Base-by-base conservation (phyloP, 2,329 filamentous ascomycete genomes). In the Fusarium sp. region DNA sequence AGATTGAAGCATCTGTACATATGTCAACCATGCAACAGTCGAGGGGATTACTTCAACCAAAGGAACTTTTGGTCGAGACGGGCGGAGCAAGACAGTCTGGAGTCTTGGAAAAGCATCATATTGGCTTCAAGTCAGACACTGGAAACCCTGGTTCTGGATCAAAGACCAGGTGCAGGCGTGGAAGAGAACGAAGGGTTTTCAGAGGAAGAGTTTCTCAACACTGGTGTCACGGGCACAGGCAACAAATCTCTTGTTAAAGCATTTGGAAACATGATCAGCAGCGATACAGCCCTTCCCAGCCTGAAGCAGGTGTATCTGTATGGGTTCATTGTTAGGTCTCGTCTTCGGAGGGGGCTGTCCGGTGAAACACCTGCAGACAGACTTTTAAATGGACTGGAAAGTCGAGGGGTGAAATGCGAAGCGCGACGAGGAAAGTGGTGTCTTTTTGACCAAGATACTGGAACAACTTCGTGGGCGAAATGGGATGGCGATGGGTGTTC, bases 91-190 rank as follows among this genome's bases (percentile, higher is more conserved):
- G 20, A 57, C 5, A 18, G 34, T 3, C 18, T 65, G 7, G 24
- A 38, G 2, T n/a, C 47, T 10, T 73, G 68, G 61, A 40, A 25
- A 10, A 24, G 7, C 0, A 8, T 73, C 1, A 20, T 73, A 0
- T 5, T 30, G 2, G 53, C 53, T 9, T 65, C 61, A 9, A 49
- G 25, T 9, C 8, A 16, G 6, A 53, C 41, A 2, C 38, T 73
- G 0, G 65, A 70, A 27, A 69, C 61, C 4, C 30, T 73, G 9
- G 58, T 72, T 0, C 4, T 73, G 3, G 65, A 73, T 6, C 70
- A 71, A 10, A 54, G 68, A 2, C 61, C 62, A 1, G 68, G 45
- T 2, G 67, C 68, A 0, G 65, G 55, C 27, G 24, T 43, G 4
- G 30, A 58, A 32, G 52, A 68, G 7, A 68, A 64, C 8, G 49